Base-by-base conservation (phyloP, 306 rosid genomes). In the Vicia sativa region DNA sequence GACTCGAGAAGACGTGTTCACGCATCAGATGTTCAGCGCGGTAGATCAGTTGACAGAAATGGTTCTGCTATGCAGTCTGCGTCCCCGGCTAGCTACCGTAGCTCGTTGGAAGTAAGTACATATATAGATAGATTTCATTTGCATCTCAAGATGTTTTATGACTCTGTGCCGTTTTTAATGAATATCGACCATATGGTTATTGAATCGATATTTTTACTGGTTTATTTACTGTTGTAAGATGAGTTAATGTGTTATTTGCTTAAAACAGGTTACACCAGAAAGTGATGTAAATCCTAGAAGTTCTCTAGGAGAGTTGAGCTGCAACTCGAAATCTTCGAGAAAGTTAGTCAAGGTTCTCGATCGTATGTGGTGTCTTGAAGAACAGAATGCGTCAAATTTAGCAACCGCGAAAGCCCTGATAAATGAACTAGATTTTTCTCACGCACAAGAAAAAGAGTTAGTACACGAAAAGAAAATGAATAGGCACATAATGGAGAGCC, bases 311-410 rank as follows among this genome's bases (percentile, higher is more conserved):
- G 77, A 80, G 21, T 74, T 83, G 60, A 68, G 69, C 56, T 50
- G 46, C 41, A 42, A 76, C 43, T 75, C 77, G n/a, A 69, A 72
- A 70, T 73, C 83, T 9, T 78, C 85, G 45, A 65, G 74, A 60
- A 83, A 87, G 67, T 78, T 85, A 59, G 76, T 87, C 57, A 87
- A 75, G 77, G 89, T 84, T 52, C 83, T 89, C 11, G 76, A 85
- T 52, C 86, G 77, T 28, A 83, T 87, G 61, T 71, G 81, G 84
- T 54, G 76, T 68, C 85, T 83, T 25, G 90, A 85, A 79, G 89
- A 87, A 53, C 90, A 83, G n/a, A 77, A 87, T 35, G 74, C 76
- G 12, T 81, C 89, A 2, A 85, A 75, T 66, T 54, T 61, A 5
- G 73, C 83, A 31, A 28, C 70, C 48, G 84, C 72, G 34, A 81